These are phyloP conservation scores for Monascus ruber DNA, from an alignment of 2,329 filamentous ascomycete genomes.

Conservation along the genomic window DNA sequence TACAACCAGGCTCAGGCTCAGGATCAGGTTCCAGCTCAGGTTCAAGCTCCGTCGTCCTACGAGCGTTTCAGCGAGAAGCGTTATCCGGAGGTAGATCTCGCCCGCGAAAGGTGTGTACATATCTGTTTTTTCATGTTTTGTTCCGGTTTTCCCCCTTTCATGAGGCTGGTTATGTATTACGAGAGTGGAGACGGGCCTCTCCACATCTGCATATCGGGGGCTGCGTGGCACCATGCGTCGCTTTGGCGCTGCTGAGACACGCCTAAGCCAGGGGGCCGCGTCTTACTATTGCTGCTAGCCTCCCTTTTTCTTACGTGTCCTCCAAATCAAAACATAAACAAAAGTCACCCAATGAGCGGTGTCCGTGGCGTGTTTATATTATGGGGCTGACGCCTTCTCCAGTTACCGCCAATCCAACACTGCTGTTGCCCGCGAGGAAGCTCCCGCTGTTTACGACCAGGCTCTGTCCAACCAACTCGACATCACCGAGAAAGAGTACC, in stretches of 20 bases:
- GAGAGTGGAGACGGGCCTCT: too few species aligned
- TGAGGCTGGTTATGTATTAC: too few species aligned
- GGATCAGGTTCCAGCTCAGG: constrained; percentile 3
- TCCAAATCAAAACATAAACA: too few species aligned
- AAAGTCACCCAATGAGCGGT: constrained; percentile 5
- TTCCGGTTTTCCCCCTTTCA: too few species aligned
- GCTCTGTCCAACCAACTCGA: constrained; percentile 39
- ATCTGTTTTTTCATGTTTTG: not conserved
- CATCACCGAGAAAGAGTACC: constrained; percentile 51
- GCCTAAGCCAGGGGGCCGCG: too few species aligned
- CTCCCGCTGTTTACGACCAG: constrained; percentile 29
- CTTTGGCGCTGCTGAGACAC: too few species aligned
- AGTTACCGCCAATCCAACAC: constrained; percentile 43
- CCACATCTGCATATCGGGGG: too few species aligned
- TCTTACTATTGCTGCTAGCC: too few species aligned
- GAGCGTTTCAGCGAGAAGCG: constrained; percentile 24
- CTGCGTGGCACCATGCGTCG: too few species aligned
- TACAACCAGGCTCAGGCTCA: constrained; percentile 21
- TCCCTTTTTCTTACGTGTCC: too few species aligned
- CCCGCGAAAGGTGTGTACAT: constrained; percentile 39
- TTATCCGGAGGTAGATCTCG: constrained; percentile 39
- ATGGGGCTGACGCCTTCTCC: constrained; percentile 13
- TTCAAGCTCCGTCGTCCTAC: constrained; percentile 1
- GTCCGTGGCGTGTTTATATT: constrained; percentile 8
- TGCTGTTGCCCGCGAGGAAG: constrained; percentile 38